Conservation (phyloP, 805 yeast species). For the Tetrapisispora iriomotensis region DNA sequence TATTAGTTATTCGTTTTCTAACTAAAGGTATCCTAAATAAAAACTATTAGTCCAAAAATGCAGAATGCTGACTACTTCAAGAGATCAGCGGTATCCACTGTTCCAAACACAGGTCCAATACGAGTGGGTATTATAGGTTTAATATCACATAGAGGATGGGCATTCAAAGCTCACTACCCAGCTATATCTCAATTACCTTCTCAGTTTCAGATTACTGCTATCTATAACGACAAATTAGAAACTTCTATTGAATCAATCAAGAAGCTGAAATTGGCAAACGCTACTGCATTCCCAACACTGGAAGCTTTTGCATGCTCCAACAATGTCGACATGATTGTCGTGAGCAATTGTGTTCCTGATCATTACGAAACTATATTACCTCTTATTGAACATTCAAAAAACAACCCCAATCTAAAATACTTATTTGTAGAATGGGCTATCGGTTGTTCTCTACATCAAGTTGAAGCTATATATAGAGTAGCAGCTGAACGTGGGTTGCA, state of each 20-base stretch:
- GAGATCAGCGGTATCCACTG: conserved; percentile 24
- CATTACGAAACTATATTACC: conserved; percentile 14
- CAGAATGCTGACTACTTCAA: conserved; percentile 18
- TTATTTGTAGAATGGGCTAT: conserved; percentile 25
- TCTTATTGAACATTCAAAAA: conserved; percentile 15
- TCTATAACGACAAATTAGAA: conserved; percentile 16
- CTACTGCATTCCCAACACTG: conserved; percentile 20
- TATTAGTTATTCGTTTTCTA: no score
- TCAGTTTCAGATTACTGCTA: conserved; percentile 23
- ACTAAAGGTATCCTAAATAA: background rate
- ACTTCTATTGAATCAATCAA: conserved; percentile 16
- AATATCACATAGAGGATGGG: conserved; percentile 22
- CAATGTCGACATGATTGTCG: conserved; percentile 22
- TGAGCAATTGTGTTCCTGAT: conserved; percentile 16
- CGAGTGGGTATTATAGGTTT: conserved; percentile 25
- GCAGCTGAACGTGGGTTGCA: conserved; percentile 21
- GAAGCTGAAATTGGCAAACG: conserved; percentile 17
- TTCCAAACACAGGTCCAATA: conserved; percentile 22
- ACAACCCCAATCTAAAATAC: conserved; percentile 18
- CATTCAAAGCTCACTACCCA: conserved; percentile 24
- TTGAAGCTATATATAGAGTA: conserved; percentile 19
- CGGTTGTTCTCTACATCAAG: conserved; percentile 18
- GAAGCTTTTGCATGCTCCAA: conserved; percentile 16
- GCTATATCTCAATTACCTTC: conserved; percentile 24
- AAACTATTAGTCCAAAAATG: background rate